Conservation (phyloP, 2,329 filamentous ascomycete genomes). For the Nemania diffusa region DNA sequence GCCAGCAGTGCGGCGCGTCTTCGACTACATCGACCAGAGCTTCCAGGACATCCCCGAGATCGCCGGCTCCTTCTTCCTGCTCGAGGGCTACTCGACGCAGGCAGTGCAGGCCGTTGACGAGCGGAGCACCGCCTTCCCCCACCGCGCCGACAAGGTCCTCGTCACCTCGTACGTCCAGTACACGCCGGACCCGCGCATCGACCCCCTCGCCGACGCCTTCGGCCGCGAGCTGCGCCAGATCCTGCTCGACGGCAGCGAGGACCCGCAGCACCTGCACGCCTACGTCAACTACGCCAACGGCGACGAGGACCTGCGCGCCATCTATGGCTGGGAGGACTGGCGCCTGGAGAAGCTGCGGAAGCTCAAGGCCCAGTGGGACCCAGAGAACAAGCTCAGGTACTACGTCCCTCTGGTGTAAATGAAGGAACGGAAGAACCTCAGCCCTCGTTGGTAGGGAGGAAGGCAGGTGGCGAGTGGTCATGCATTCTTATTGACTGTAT, state of each 20-base stretch:
- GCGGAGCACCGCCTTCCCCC: slow-evolving; percentile 31
- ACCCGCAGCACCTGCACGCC: slow-evolving; percentile 29
- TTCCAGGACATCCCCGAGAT: slow-evolving; percentile 29
- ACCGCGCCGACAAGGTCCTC: slow-evolving; percentile 34
- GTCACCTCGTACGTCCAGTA: slow-evolving; percentile 37
- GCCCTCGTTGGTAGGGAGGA: too few relatives aligned
- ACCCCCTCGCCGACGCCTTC: slow-evolving; percentile 23
- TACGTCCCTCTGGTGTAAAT: neutral
- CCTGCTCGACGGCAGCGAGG: slow-evolving; percentile 26
- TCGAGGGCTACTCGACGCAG: slow-evolving; percentile 38
- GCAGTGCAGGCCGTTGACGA: slow-evolving; percentile 34
- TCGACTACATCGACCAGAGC: slow-evolving; percentile 33
- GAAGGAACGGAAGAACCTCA: too few relatives aligned
- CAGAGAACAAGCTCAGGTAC: neutral
- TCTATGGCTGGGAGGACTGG: slow-evolving; percentile 12
- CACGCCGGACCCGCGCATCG: slow-evolving; percentile 28
- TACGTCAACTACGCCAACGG: slow-evolving; percentile 40
- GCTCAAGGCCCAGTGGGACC: slow-evolving; percentile 15
- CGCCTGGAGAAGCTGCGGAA: neutral
- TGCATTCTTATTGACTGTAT: too few relatives aligned
- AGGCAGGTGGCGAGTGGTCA: too few relatives aligned
- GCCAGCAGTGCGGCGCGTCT: slow-evolving; percentile 31
- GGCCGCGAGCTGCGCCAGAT: slow-evolving; percentile 30
- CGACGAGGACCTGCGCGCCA: slow-evolving; percentile 18
- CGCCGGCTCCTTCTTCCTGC: slow-evolving; percentile 36